Evolutionary conservation across 2,329 filamentous ascomycete species (phyloP), one percentile per base, ranked within the genome.

Genomic region (Coniochaeta hoffmannii): DNA sequence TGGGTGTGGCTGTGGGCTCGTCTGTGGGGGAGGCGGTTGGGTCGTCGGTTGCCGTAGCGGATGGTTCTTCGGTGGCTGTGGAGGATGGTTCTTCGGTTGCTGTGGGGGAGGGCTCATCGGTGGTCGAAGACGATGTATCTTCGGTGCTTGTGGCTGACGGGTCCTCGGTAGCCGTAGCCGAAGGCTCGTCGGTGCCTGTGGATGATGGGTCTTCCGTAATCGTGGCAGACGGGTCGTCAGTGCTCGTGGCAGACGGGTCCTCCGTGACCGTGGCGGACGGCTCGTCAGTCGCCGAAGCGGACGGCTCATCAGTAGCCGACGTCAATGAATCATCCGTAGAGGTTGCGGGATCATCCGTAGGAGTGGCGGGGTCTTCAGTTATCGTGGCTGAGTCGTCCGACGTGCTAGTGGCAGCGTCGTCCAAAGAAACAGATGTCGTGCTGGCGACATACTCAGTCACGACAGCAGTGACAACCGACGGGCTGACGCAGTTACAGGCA

Each of bases 381-480:
- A 28, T 46, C 2, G 41, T 28, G 2, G 41, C n/a, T 2, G 41
- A 4, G 14, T 15, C 41, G 6, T 46, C 22, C 22, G 19, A 14
- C 6, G 24, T 46, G 41, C 10, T 46, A 12, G 41, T 28, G 2
- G 41, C 19, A 46, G 41, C 41, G 22, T 50, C 44, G 30, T 31
- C 28, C 1, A 28, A 12, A n/a, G 49, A 3, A 31, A 15, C 12
- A 4, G 44, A 31, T 9, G 26, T 34, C 11, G 49, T 19, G 24
- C 49, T 51, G 49, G 49, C 49, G 31, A 51, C 49, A 17, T 51
- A 51, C 49, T 51, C 49, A 5, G 49, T 51, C 28, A 51, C 49
- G 11, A 51, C 49, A 34, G 26, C n/a, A 32, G 49, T 51, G 11
- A 26, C 6, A 6, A 34, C 49, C n/a, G 49, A 4, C 3, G 19